Conservation (phyloP, 169 alveolate species). For the Eimeria acervulina region DNA sequence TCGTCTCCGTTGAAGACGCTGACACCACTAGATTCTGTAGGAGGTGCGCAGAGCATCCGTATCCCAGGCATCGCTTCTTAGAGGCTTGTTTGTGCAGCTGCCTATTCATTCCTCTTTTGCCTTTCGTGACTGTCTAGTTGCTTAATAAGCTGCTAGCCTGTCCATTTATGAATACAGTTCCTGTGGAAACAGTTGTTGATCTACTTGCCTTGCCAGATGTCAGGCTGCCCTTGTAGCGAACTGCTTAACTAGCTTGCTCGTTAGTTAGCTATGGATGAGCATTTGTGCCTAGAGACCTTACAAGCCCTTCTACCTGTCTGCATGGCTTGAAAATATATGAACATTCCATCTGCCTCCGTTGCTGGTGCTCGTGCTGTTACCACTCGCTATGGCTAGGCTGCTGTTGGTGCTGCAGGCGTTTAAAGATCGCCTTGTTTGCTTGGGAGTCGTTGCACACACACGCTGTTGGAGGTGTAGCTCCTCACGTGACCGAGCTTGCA, state of each 20-base stretch:
- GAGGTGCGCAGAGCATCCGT: constrained; percentile 3
- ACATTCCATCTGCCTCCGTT: neutral
- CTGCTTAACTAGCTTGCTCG: neutral
- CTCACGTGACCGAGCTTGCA: constrained; percentile 90
- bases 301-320: neutral
- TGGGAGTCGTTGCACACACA: constrained; percentile 91
- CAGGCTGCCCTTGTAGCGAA: neutral
- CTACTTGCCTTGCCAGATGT: neutral
- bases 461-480: constrained; percentile 89
- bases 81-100: neutral
- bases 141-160: neutral
- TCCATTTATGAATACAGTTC: neutral
- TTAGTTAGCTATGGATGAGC: neutral
- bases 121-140: neutral
- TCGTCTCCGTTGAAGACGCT: constrained; percentile 80
- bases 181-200: neutral
- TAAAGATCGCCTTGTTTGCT: constrained; percentile 87
- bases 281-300: neutral
- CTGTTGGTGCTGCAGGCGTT: constrained; percentile 80
- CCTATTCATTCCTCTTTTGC: neutral
- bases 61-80: neutral
- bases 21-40: constrained; percentile 81
- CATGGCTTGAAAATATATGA: neutral
- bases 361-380: neutral
- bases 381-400: neutral